Evolutionary conservation across 2,329 filamentous ascomycete species (phyloP).

Genomic region (Neopestalotiopsis sp.): DNA sequence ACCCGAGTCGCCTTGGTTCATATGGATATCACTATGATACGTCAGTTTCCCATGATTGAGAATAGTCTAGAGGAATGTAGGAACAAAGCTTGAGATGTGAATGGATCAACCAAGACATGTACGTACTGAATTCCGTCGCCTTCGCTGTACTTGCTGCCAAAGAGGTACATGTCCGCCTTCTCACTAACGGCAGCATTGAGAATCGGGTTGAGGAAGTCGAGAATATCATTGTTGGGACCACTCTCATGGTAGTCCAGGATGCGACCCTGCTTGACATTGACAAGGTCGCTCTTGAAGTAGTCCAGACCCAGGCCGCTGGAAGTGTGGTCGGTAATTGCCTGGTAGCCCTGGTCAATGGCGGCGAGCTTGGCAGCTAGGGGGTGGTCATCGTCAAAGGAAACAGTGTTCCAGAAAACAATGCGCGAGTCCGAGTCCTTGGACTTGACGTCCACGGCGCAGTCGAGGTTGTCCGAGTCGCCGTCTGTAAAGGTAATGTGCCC

Average conservation of each 20-base stretch:
- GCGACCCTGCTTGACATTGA: conserved; percentile 27
- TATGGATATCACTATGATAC: conserved; percentile 37
- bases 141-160: conserved; percentile 38
- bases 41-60: not conserved
- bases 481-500: conserved; percentile 17
- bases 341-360: conserved; percentile 21
- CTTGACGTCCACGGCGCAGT: conserved; percentile 30
- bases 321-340: conserved; percentile 17
- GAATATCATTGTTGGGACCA: conserved; percentile 33
- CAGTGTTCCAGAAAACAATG: conserved; percentile 55
- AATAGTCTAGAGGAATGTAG: not conserved
- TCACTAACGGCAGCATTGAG: conserved; percentile 37
- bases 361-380: conserved; percentile 22
- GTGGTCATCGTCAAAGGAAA: conserved; percentile 43
- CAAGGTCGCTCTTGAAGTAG: conserved; percentile 24
- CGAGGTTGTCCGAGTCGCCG: conserved; percentile 4
- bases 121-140: conserved; percentile 35
- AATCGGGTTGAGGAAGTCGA: conserved; percentile 39
- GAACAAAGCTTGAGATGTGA: too few relatives aligned
- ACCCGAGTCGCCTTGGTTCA: conserved; percentile 35
- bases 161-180: conserved; percentile 43
- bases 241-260: conserved; percentile 23
- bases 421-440: conserved; percentile 28
- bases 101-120: too few relatives aligned
- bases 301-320: conserved; percentile 21